These are phyloP conservation scores for Rhodocollybia butyracea DNA, from an alignment of 768 basidiomycete genomes.

Conservation along the genomic window DNA sequence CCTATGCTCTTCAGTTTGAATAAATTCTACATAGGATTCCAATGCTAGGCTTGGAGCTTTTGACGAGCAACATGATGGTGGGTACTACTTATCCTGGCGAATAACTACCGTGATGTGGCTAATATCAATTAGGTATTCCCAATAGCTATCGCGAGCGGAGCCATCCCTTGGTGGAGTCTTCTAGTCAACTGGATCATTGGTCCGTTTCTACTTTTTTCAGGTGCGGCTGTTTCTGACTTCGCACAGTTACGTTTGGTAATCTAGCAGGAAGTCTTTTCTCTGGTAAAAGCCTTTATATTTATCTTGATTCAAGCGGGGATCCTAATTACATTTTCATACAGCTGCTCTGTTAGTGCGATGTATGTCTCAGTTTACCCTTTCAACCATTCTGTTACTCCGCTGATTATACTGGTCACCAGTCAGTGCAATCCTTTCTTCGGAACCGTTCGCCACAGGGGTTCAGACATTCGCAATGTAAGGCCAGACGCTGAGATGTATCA, in stretches of 20 bases:
- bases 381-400: neutral
- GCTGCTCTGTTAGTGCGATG: neutral
- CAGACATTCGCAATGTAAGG: slow-evolving; percentile 54
- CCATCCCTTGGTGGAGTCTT: slow-evolving; percentile 68
- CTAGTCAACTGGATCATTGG: slow-evolving; percentile 69
- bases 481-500: neutral
- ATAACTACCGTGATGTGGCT: slow-evolving; percentile 1
- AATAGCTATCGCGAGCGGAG: slow-evolving; percentile 62
- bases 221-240: neutral
- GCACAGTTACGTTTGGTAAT: slow-evolving; percentile 60
- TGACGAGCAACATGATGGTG: slow-evolving; percentile 80
- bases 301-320: slow-evolving; percentile 33
- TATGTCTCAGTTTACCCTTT: neutral
- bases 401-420: slow-evolving; percentile 30
- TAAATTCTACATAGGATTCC: slow-evolving; percentile 50
- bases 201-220: slow-evolving; percentile 19
- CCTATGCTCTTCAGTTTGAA: neutral
- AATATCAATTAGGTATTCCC: slow-evolving; percentile 50
- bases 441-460: slow-evolving; percentile 56
- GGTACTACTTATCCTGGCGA: neutral
- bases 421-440: slow-evolving; percentile 53
- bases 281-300: slow-evolving; percentile 45
- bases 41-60: slow-evolving; percentile 62
- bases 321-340: slow-evolving; percentile 31
- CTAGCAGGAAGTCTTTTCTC: slow-evolving; percentile 69